phyloP scores from a whole-genome alignment of 768 basidiomycete genomes.

The Hemileccinum rubropunctum region DNA sequence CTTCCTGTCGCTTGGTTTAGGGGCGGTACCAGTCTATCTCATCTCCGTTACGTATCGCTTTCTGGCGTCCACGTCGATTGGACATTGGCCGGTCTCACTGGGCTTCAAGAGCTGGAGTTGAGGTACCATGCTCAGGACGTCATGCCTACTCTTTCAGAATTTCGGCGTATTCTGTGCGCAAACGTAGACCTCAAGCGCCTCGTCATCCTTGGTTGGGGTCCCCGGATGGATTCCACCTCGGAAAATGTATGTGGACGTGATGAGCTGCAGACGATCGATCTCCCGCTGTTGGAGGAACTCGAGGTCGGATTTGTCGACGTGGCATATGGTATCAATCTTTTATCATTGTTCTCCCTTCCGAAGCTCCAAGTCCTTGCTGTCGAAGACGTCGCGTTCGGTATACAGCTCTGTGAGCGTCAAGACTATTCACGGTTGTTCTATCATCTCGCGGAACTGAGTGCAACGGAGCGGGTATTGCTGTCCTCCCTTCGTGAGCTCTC shows the following conservation, averaged over 20 bases:
- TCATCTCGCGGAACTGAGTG: constrained; percentile 25
- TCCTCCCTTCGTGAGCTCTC: constrained; percentile 7
- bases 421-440: constrained; percentile 39
- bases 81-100: constrained; percentile 38
- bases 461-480: neutral
- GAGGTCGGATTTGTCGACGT: constrained; percentile 45
- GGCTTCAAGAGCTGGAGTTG: constrained; percentile 48
- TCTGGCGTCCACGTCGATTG: constrained; percentile 61
- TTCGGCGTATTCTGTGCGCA: constrained; percentile 39
- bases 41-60: constrained; percentile 43
- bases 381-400: constrained; percentile 44
- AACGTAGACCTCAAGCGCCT: constrained; percentile 42
- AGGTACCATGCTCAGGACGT: constrained; percentile 57
- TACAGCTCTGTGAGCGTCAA: constrained; percentile 32
- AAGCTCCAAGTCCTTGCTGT: constrained; percentile 36
- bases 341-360: constrained; percentile 40
- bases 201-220: constrained; percentile 54
- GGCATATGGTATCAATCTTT: constrained; percentile 36
- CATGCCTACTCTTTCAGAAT: constrained; percentile 50
- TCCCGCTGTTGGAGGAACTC: constrained; percentile 34
- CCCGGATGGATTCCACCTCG: constrained; percentile 26
- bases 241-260: neutral
- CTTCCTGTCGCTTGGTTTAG: constrained; percentile 43
- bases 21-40: constrained; percentile 28
- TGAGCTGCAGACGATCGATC: constrained; percentile 17